A percentile compares a stretch with the other conserved stretches of the same genome.
Conservation (phyloP, 371 early-diverging fungal species). For the Haplosporangium sp. region DNA sequence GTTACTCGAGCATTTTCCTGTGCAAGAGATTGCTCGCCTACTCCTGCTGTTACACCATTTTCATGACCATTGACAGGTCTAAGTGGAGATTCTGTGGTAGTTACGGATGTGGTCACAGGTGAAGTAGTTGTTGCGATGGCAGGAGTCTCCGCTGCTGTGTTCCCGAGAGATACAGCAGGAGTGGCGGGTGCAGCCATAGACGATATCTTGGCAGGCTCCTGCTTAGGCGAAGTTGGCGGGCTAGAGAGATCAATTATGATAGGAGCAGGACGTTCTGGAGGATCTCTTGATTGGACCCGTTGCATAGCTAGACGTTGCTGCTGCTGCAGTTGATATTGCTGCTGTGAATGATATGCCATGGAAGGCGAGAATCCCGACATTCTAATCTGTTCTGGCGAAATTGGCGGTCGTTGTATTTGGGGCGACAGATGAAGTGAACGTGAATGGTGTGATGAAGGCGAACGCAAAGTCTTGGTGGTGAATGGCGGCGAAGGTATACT, state of each 20-base stretch:
- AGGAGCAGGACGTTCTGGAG: background rate
- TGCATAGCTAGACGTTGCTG: background rate
- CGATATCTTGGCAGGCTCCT: background rate
- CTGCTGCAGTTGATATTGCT: background rate
- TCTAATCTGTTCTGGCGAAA: background rate
- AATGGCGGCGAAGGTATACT: background rate
- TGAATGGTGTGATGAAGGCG: background rate
- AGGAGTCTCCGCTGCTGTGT: background rate
- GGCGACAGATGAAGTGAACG: background rate
- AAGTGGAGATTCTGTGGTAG: background rate
- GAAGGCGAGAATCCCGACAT: background rate
- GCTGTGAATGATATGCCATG: background rate
- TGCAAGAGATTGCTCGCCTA: background rate
- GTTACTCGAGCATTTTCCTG: background rate
- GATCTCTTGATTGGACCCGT: background rate
- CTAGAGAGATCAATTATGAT: slow-evolving; percentile 10
- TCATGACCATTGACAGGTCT: background rate
- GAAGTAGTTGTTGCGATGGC: background rate
- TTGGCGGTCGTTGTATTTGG: background rate
- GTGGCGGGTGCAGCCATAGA: background rate
- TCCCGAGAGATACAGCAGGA: background rate
- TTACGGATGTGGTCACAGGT: background rate
- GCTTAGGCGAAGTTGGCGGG: slow-evolving; percentile 5
- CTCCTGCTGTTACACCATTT: background rate
- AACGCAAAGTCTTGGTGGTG: background rate